Evolutionary conservation across 2,329 filamentous ascomycete genomes (phyloP), one percentile per base, ranked within the genome.

Genomic region (Chaetomiaceae sp.): DNA sequence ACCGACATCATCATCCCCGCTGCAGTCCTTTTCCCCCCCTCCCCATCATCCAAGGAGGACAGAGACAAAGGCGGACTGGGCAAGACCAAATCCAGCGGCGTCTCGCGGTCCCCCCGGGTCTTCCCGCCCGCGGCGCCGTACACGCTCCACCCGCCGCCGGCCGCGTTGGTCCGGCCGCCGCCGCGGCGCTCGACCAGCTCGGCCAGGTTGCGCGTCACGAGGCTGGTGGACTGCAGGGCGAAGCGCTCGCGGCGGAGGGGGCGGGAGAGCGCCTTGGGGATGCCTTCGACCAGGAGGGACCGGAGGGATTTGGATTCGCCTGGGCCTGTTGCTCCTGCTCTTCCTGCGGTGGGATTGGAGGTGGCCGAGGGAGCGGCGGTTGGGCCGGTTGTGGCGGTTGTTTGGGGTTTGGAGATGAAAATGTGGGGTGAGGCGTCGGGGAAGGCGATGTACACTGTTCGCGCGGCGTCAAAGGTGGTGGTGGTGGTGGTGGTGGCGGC

Each of bases 241-340:
- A 88, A 92, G 27, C 90, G 78, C 57, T 86, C 79, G 27, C 86
- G 80, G 56, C 85, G 80, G 27, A 85, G 79, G 0, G 88, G 87
- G 13, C 84, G 78, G 0, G 89, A 94, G 11, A 95, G 76, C 0
- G 90, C 90, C 63, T 89, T 90, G 0, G 90, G 89, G 7, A 96
- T 84, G 1, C 88, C 87, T 56, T 90, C 85, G 27, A 90, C 75
- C 4, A 95, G 81, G 4, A 94, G 74, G 34, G 80, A 82, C 50
- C 85, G 81, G 23, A 94, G 71, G 60, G 82, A 86, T 45, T 80
- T 80, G 4, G 77, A 74, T 55, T 88, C 85, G 10, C 72, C 71
- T n/a, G n/a, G n/a, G n/a, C n/a, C n/a, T n/a, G 69, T 62, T n/a
- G 36, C 40, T 8, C 9, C 40, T 46, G n/a, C n/a, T n/a, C n/a